Base-by-base conservation (phyloP, 2,329 filamentous ascomycete species). In the Lachnellula occidentalis region DNA sequence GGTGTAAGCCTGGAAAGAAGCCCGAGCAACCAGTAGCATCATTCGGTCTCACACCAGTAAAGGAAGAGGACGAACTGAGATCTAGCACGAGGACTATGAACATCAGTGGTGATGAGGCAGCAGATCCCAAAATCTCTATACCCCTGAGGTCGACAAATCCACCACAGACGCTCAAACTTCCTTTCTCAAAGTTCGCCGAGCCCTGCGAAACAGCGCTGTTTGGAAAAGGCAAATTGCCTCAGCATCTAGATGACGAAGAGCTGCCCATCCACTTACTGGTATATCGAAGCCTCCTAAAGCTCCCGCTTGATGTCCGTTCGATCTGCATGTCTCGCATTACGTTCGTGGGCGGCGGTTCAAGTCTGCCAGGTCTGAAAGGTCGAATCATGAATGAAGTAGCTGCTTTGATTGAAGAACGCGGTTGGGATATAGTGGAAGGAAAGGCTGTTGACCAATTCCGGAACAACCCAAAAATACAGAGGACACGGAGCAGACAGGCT, bases 291-390 rank as follows among this genome's bases (percentile, higher is more conserved):
- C 78, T 99, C 1, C 76, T 95, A 1, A 78, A 82, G 7, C 76
- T 96, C 1, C 88, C 91, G 0, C 74, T 92, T 4, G 94, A 99
- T 70, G 84, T 92, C 4, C 84, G 94, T 22, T 86, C 88, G 1
- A 73, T 86, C 4, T 96, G 92, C 70, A 94, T 96, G 84, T 85
- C 91, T 1, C 87, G 92, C 39, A 88, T 97, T 45, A 76, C 96
- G 15, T 88, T 99, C 66, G 87, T 86, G 0, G 94, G 94, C 34
- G 90, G 90, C 2, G 87, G 87, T 47, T 84, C 90, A 5, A 80
- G 80, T 24, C 83, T 96, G 8, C 80, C 92, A 0, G 94, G 94
- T 1, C 73, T 99, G 24, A 90, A 89, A 61, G 77, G 79, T 22
- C 83, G 92, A 24, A 78, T 96, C 37, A 72, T 96, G 34, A 80